phyloP scores from a whole-genome alignment of 805 yeast species.

The Jamesozyma hellenica region DNA sequence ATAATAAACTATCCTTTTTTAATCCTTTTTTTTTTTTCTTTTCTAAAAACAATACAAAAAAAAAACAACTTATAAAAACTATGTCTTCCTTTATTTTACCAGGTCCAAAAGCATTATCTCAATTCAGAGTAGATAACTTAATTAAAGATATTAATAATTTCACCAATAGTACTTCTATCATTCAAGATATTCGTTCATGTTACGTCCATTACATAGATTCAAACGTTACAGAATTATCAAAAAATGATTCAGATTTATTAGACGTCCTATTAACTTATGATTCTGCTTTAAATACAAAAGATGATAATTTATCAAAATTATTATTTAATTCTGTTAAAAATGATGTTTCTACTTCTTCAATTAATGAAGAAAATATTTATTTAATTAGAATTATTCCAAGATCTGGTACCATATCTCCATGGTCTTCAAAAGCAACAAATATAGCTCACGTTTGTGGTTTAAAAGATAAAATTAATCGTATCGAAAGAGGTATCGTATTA shows the following conservation, averaged over 20 bases:
- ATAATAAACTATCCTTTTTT: too few species aligned
- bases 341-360: conserved; percentile 7
- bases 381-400: conserved; percentile 78
- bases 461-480: conserved; percentile 56
- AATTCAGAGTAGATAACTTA: conserved; percentile 70
- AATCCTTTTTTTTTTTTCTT: too few species aligned
- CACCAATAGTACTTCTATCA: conserved; percentile 51
- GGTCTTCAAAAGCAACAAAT: conserved; percentile 98
- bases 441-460: conserved; percentile 85
- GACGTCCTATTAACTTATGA: conserved; percentile 67
- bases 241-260: conserved; percentile 39
- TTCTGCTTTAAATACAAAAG: conserved; percentile 42
- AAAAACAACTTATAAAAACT: neutral
- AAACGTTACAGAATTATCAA: conserved; percentile 26
- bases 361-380: conserved; percentile 28
- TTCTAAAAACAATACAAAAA: too few species aligned
- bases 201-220: conserved; percentile 74
- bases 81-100: conserved; percentile 50
- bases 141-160: conserved; percentile 61
- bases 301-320: conserved; percentile 29
- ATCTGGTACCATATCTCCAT: conserved; percentile 93
- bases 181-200: conserved; percentile 60
- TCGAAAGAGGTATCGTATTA: conserved; percentile 84
- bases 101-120: conserved; percentile 86
- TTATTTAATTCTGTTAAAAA: conserved; percentile 23